Conservation (phyloP, 2,329 filamentous ascomycete species). For the Alternaria alternata region DNA sequence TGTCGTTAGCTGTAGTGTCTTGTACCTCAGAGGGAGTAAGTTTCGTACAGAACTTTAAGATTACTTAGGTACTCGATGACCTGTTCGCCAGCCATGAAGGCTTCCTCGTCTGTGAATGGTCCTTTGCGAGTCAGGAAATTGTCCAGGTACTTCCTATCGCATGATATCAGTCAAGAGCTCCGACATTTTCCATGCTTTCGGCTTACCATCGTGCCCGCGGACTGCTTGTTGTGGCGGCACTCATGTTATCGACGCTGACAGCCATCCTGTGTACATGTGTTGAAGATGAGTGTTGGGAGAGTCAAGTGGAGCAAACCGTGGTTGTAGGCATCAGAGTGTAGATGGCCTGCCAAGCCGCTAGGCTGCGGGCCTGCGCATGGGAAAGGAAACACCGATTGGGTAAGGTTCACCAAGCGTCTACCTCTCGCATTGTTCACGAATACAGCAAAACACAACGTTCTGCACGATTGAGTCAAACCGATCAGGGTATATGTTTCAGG, state of each 20-base stretch:
- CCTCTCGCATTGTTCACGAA: constrained; percentile 1
- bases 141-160: constrained; percentile 80
- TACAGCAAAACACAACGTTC: background rate
- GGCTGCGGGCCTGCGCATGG: constrained; percentile 13
- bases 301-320: constrained; percentile 23
- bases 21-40: background rate
- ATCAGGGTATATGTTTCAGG: background rate
- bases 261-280: constrained; percentile 35
- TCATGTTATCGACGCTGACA: constrained; percentile 20
- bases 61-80: constrained; percentile 44
- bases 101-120: constrained; percentile 76
- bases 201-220: constrained; percentile 57
- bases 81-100: constrained; percentile 63
- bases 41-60: constrained; percentile 69
- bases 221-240: constrained; percentile 21
- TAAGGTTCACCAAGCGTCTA: constrained; percentile 4
- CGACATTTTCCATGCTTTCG: background rate
- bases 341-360: constrained; percentile 36
- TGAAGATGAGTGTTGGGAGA: constrained; percentile 12
- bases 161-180: constrained; percentile 32
- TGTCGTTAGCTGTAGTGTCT: constrained; percentile 26
- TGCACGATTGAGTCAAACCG: background rate
- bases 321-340: constrained; percentile 37
- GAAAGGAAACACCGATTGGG: constrained; percentile 35
- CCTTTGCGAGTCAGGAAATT: constrained; percentile 78